Base-by-base conservation (phyloP, 1,139 yeast species). In the Taiozyma sp. region DNA sequence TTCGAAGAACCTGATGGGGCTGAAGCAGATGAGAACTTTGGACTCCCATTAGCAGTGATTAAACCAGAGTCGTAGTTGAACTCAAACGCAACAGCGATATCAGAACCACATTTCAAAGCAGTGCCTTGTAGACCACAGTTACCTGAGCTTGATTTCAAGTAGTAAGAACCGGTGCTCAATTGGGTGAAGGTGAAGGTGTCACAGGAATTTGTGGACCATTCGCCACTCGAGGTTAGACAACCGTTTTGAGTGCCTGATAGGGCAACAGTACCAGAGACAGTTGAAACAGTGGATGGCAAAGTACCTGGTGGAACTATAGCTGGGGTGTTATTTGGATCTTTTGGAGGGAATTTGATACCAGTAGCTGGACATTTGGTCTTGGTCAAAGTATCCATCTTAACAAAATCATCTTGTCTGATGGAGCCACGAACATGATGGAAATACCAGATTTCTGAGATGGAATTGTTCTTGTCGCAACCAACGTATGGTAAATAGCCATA, bases 401-500 rank as follows among this genome's bases (percentile, higher is more conserved):
- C 63, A 62, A 85, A 90, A 26, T 79, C 67, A 51, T 89, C 88
- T 34, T 72, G 69, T 42, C 80, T 72, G 21, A 89, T 74, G 0
- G 96, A 80, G 0, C 97, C 97, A 58, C 76, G 71, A 51, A 88
- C 72, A 54, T 83, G 76, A 69, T 86, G 89, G 68, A 77, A 89
- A 68, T 90, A 90, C 96, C 96, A 89, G 29, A 90, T 75, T 67
- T 90, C 96, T 60, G 82, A 86, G 44, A 90, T 69, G 0, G 87
- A 89, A 50, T 79, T 72, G 62, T 70, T 74, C 47, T 72, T 70
- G 66, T 84, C 82, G 70, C 96, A 88, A 58, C 81, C 80, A 63
- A 89, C 77, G 61, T 72, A 81, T 5, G 85, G 93, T 1, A 76
- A 67, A 34, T 75, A 72, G 16, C 82, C 86, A 60, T 82, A 83